phyloP scores from a whole-genome alignment of 1,284 basidiomycete species.

The Irpex sp. region DNA sequence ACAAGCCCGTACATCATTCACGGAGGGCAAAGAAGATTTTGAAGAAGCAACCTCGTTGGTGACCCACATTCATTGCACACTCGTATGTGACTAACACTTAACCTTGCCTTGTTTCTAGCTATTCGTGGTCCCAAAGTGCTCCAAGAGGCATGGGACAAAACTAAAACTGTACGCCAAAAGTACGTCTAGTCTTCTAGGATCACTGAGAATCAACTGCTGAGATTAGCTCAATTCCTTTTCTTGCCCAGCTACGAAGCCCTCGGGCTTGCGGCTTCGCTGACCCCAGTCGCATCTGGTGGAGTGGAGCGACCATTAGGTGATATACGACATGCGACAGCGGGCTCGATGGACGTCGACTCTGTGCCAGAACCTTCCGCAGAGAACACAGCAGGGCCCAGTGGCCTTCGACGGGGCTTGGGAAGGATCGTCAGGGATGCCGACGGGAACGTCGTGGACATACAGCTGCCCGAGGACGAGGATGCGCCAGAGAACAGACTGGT shows the following conservation, averaged over 20 bases:
- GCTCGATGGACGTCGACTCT: conserved; percentile 4
- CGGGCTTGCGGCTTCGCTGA: conserved; percentile 67
- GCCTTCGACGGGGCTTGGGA: conserved; percentile 73
- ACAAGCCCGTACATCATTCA: conserved; percentile 70
- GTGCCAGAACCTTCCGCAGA: conserved; percentile 17
- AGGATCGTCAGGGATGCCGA: conserved; percentile 81
- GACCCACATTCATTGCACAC: conserved; percentile 1
- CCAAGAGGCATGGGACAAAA: conserved; percentile 85
- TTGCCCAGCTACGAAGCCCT: conserved; percentile 70
- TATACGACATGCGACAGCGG: conserved; percentile 7
- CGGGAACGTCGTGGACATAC: conserved; percentile 78
- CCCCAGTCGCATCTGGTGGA: conserved; percentile 63
- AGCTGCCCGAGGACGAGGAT: conserved; percentile 58
- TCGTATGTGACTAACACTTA: conserved; percentile 5
- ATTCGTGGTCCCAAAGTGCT: conserved; percentile 83
- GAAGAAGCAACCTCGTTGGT: conserved; percentile 73
- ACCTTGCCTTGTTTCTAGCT: conserved; percentile 37
- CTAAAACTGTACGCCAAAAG: conserved; percentile 93
- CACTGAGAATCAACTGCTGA: conserved; percentile 11
- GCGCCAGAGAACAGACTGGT: conserved; percentile 17
- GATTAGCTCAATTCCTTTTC: conserved; percentile 1
- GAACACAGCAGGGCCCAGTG: conserved; percentile 3
- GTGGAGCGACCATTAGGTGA: conserved; percentile 33
- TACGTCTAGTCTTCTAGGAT: conserved; percentile 37
- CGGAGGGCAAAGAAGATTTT: conserved; percentile 68